phyloP scores from a whole-genome alignment of 305 asterid species.

The Fraxinus nigra region DNA sequence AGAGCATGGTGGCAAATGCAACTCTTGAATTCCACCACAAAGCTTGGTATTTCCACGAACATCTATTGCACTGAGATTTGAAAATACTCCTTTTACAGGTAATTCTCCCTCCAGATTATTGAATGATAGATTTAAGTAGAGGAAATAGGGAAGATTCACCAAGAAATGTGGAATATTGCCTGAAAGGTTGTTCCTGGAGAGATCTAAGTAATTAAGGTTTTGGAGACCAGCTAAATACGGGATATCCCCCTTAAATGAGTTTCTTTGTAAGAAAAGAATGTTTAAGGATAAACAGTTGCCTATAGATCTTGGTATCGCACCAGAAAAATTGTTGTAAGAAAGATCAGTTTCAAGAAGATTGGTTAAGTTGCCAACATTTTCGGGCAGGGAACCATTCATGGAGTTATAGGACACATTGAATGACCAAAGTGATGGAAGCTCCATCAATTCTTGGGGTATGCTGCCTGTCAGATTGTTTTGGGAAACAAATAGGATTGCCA shows the following conservation, averaged over 20 bases:
- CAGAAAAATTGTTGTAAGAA: conserved; percentile 32
- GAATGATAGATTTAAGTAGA: too few relatives aligned
- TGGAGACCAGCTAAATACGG: conserved; percentile 24
- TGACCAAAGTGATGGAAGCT: conserved; percentile 23
- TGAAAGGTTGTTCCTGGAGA: conserved; percentile 38
- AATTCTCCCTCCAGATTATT: too few relatives aligned
- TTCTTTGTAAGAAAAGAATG: conserved; percentile 27
- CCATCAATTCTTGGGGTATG: conserved; percentile 33
- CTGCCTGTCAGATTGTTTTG: conserved; percentile 32
- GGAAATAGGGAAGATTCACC: conserved; percentile 23
- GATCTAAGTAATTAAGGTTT: conserved; percentile 29
- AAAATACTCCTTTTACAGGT: too few relatives aligned
- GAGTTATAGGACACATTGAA: conserved; percentile 30
- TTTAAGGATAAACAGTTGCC: conserved; percentile 26
- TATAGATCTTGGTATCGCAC: conserved; percentile 26
- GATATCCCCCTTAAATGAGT: conserved; percentile 30
- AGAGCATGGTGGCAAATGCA: conserved; percentile 26
- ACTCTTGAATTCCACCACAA: conserved; percentile 32
- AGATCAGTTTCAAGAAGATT: conserved; percentile 25
- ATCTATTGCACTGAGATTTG: neutral
- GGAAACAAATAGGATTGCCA: conserved; percentile 21
- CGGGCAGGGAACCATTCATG: conserved; percentile 26
- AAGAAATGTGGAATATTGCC: conserved; percentile 34
- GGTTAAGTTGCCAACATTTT: conserved; percentile 29
- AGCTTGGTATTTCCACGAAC: conserved; percentile 27